Percentiles rank a stretch among this genome's conserved stretches.
Evolutionary conservation across 1,139 yeast genomes (phyloP).

Genomic region (Geotrichum aggregatum): DNA sequence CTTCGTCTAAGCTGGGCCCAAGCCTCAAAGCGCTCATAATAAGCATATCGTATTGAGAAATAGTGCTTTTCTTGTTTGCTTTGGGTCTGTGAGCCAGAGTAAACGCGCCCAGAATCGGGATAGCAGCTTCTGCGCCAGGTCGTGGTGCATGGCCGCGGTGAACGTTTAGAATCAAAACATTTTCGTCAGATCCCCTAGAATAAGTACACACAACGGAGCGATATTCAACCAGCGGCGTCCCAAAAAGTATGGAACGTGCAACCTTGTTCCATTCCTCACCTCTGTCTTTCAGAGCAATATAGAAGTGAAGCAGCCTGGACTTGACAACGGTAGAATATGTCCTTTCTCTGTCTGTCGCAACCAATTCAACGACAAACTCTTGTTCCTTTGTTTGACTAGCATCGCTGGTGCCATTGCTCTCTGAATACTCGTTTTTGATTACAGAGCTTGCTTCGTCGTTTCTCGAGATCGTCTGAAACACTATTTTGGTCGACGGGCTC

Average conservation of each 20-base stretch:
- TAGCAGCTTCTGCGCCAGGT: conserved; percentile 11
- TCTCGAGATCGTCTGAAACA: conserved; percentile 5
- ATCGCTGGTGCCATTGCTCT: neutral
- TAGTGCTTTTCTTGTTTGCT: neutral
- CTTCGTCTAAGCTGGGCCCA: conserved; percentile 7
- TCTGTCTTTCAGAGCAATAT: neutral
- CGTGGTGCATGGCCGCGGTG: conserved; percentile 15
- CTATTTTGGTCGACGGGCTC: neutral
- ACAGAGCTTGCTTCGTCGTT: neutral
- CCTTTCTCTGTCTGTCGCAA: conserved; percentile 5
- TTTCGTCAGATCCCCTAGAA: neutral
- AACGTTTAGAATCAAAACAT: conserved; percentile 2
- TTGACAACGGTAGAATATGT: conserved; percentile 3
- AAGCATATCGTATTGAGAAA: conserved; percentile 11
- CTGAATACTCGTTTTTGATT: neutral
- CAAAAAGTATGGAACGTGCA: conserved; percentile 1
- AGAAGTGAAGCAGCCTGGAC: neutral
- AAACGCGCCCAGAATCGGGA: conserved; percentile 6
- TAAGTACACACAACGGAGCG: conserved; percentile 7
- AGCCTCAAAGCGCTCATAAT: conserved; percentile 12
- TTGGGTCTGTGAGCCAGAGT: conserved; percentile 1
- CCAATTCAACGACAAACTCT: conserved; percentile 11
- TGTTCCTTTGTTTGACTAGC: neutral
- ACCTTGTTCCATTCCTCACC: conserved; percentile 5
- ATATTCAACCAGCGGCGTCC: neutral